phyloP scores from a whole-genome alignment of 2,329 filamentous ascomycete genomes.

The Paracoccidioides brasiliensis region DNA sequence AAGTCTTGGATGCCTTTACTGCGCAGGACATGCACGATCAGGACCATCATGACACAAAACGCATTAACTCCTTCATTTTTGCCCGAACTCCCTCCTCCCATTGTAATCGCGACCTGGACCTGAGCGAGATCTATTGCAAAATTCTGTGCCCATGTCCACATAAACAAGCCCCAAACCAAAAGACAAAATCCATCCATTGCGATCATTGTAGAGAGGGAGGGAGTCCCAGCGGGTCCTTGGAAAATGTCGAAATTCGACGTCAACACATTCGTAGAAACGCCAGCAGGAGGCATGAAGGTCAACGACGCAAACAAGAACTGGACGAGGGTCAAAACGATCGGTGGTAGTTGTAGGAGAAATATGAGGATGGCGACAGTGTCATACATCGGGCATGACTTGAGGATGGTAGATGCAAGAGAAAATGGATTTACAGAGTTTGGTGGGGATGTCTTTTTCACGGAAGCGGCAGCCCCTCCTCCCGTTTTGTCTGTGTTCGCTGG shows the following conservation, averaged over 20 bases:
- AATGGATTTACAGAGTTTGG: conserved; percentile 52
- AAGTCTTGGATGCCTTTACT: conserved; percentile 39
- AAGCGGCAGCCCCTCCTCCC: conserved; percentile 5
- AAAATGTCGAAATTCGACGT: conserved; percentile 84
- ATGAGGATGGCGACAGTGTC: conserved; percentile 96
- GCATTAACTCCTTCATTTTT: conserved; percentile 35
- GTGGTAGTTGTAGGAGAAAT: conserved; percentile 82
- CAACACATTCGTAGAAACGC: conserved; percentile 58
- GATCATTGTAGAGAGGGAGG: conserved; percentile 70
- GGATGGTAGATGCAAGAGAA: conserved; percentile 69
- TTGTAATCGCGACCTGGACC: conserved; percentile 79
- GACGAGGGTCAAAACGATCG: conserved; percentile 73
- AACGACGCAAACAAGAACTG: conserved; percentile 87
- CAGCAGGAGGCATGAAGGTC: conserved; percentile 78
- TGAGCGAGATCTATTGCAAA: conserved; percentile 83
- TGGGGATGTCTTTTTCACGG: conserved; percentile 20
- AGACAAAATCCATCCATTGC: conserved; percentile 75
- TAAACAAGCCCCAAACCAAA: conserved; percentile 64
- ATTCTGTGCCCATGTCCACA: conserved; percentile 78
- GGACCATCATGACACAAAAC: conserved; percentile 33
- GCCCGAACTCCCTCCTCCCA: conserved; percentile 59
- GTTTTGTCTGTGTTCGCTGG: conserved; percentile 21
- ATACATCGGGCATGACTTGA: conserved; percentile 78
- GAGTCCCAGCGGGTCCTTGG: conserved; percentile 72
- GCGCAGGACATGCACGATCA: conserved; percentile 33